These are phyloP conservation scores for Ajuga chamaepitys DNA, from an alignment of 257 asterid species.

Conservation along the genomic window DNA sequence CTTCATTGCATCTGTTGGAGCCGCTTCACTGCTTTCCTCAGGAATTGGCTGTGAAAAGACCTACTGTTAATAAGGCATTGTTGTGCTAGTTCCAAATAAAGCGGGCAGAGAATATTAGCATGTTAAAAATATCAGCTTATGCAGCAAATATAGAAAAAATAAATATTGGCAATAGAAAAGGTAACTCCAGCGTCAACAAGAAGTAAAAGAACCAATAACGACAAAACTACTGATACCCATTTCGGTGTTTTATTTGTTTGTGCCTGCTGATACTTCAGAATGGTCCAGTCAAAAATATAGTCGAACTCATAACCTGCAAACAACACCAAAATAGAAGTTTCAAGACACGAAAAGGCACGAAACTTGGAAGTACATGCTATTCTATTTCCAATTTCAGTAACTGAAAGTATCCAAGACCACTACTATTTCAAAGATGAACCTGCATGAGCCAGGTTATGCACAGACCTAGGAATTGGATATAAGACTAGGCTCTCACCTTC, in stretches of 20 bases:
- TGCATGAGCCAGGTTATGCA: background rate
- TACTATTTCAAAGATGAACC: background rate
- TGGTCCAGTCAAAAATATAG: constrained; percentile 95
- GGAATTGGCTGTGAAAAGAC: constrained; percentile 51
- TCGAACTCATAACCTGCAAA: constrained; percentile 81
- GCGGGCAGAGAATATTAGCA: background rate
- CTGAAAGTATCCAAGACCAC: background rate
- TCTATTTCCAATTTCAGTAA: background rate
- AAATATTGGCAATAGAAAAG: background rate
- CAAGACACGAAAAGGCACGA: background rate
- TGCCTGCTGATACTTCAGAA: constrained; percentile 92
- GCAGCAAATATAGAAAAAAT: background rate
- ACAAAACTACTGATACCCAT: constrained; percentile 44
- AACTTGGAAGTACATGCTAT: background rate
- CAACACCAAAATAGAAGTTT: constrained; percentile 18
- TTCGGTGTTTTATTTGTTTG: constrained; percentile 69
- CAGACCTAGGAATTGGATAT: constrained; percentile 1
- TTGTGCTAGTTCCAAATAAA: constrained; percentile 1
- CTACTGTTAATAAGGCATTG: background rate
- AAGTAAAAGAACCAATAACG: constrained; percentile 8
- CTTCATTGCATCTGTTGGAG: constrained; percentile 45
- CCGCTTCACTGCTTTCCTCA: constrained; percentile 81
- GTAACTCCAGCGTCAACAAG: constrained; percentile 8
- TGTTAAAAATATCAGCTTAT: background rate
- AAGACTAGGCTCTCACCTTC: constrained; percentile 48